Percentiles rank a stretch among this genome's conserved stretches.
These are phyloP conservation scores for Saussurea involucrata DNA, from an alignment of 129 eudicot species.

Conservation along the genomic window DNA sequence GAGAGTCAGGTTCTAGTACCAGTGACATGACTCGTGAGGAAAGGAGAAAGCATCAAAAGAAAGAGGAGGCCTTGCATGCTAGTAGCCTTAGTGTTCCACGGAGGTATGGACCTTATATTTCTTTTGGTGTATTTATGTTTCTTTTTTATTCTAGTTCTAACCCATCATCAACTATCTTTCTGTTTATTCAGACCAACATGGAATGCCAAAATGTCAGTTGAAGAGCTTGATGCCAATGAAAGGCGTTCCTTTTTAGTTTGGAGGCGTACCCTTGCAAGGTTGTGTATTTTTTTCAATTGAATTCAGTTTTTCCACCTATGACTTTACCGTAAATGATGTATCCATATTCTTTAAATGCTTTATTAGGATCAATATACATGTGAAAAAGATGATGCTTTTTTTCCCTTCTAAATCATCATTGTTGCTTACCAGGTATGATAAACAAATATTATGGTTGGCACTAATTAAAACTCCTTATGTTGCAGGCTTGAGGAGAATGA, in stretches of 20 bases:
- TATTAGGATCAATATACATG: neutral
- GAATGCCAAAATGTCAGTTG: slow-evolving; percentile 71
- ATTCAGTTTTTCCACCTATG: neutral
- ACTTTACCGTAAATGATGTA: neutral
- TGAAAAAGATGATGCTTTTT: neutral
- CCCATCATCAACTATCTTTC: neutral
- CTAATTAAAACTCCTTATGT: slow-evolving; percentile 1
- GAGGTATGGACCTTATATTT: slow-evolving; percentile 41
- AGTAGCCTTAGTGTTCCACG: slow-evolving; percentile 93
- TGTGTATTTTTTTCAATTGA: neutral
- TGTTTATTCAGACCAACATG: slow-evolving; percentile 69
- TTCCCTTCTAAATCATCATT: neutral
- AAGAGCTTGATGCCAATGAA: slow-evolving; percentile 92
- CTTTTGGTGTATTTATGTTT: neutral
- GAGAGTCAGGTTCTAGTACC: slow-evolving; percentile 58
- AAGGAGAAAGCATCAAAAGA: slow-evolving; percentile 63
- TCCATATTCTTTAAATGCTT: neutral
- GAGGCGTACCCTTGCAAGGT: slow-evolving; percentile 97
- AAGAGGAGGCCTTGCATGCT: slow-evolving; percentile 89
- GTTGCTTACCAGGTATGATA: neutral
- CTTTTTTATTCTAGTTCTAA: neutral
- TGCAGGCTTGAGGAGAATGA: slow-evolving; percentile 97
- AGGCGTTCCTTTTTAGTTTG: slow-evolving; percentile 76
- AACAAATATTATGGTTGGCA: neutral
- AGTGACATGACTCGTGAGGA: slow-evolving; percentile 63